Evolutionary conservation across 208 protist genomes (phyloP).

Genomic region (Zelonia costaricensis): DNA sequence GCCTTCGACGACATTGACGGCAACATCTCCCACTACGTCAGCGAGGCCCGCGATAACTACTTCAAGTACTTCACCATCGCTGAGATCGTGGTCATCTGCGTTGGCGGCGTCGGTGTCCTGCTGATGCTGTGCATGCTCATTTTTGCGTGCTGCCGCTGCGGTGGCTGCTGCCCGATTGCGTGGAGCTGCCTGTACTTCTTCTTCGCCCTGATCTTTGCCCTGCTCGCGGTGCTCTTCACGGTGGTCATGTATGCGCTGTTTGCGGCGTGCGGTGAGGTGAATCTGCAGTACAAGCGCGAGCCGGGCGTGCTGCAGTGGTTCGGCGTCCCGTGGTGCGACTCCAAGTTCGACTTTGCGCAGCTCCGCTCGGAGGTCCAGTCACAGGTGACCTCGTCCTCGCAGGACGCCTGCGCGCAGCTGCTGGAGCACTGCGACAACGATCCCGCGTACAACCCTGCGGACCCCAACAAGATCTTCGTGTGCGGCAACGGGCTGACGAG

Average conservation of each 20-base stretch:
- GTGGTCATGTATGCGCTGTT: constrained; percentile 44
- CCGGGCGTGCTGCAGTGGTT: constrained; percentile 82
- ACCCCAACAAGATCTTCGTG: constrained; percentile 35
- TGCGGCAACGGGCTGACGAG: constrained; percentile 41
- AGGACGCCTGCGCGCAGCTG: constrained; percentile 48
- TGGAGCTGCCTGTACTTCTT: constrained; percentile 65
- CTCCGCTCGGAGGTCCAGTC: constrained; percentile 32
- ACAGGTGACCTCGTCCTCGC: constrained; percentile 16
- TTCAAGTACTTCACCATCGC: constrained; percentile 69
- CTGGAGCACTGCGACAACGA: constrained; percentile 55
- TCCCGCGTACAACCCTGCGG: background rate
- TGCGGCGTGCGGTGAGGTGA: constrained; percentile 60
- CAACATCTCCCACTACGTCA: constrained; percentile 29
- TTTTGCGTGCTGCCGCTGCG: constrained; percentile 57
- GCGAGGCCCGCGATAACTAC: constrained; percentile 38
- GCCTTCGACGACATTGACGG: constrained; percentile 42
- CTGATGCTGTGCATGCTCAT: constrained; percentile 60
- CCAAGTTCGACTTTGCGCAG: constrained; percentile 37
- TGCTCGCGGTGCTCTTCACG: constrained; percentile 63
- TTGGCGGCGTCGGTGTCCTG: constrained; percentile 51
- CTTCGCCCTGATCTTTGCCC: constrained; percentile 58
- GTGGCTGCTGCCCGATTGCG: constrained; percentile 32
- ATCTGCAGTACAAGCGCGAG: constrained; percentile 58
- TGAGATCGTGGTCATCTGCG: constrained; percentile 50
- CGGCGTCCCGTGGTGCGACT: constrained; percentile 67